phyloP scores from a whole-genome alignment of 129 eudicot genomes.

The Saussurea involucrata region DNA sequence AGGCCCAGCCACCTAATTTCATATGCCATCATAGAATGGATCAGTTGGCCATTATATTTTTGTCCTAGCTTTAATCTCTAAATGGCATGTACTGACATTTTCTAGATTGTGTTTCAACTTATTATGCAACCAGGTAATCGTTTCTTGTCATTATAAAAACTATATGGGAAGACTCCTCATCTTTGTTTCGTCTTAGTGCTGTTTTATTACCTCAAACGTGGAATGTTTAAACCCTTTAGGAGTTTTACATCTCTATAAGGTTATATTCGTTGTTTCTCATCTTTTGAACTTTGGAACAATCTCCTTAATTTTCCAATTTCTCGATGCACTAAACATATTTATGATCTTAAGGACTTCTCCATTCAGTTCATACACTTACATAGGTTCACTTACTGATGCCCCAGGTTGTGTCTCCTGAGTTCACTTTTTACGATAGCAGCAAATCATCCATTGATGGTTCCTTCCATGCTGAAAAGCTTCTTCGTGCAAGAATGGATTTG shows the following conservation, averaged over 20 bases:
- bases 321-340: not conserved
- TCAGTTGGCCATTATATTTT: not conserved
- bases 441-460: slow-evolving; percentile 86
- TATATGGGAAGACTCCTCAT: not conserved
- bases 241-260: not conserved
- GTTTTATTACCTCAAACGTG: not conserved
- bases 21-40: not conserved
- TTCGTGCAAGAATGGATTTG: slow-evolving; percentile 89
- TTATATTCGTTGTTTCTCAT: not conserved
- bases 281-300: not conserved
- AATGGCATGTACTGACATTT: not conserved
- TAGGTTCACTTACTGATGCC: slow-evolving; percentile 19
- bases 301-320: not conserved
- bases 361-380: slow-evolving; percentile 9
- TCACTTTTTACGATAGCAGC: slow-evolving; percentile 91
- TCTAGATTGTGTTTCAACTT: not conserved
- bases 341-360: not conserved
- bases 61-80: not conserved
- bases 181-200: not conserved
- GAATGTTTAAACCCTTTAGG: not conserved
- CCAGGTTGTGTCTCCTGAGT: slow-evolving; percentile 96
- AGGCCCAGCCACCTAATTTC: not conserved
- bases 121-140: not conserved
- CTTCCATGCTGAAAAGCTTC: slow-evolving; percentile 78
- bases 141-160: not conserved